Percentiles rank a stretch among this genome's conserved stretches.
These are phyloP conservation scores for Arthroderma uncinatum DNA, from an alignment of 2,329 filamentous ascomycete species.

Conservation along the genomic window DNA sequence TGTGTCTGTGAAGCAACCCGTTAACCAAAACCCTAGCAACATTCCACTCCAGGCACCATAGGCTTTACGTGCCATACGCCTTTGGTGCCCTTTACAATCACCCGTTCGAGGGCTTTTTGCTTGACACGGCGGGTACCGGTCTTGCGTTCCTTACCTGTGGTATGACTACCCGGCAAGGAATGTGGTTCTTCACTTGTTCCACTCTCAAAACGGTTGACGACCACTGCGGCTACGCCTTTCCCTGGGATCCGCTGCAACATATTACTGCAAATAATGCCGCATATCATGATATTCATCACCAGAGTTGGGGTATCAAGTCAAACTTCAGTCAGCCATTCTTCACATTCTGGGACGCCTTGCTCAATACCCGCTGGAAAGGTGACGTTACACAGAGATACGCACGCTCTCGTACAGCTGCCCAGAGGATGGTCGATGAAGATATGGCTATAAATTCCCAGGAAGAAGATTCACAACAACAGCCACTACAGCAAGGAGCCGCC, in stretches of 20 bases:
- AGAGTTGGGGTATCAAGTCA: constrained; percentile 93
- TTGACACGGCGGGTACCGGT: constrained; percentile 81
- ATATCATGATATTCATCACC: constrained; percentile 97
- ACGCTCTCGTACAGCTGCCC: constrained; percentile 43
- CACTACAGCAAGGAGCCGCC: constrained; percentile 11
- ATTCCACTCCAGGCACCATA: constrained; percentile 91
- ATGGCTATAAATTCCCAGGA: constrained; percentile 18
- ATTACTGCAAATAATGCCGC: constrained; percentile 89
- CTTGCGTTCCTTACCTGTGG: constrained; percentile 69
- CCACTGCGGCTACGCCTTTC: constrained; percentile 91
- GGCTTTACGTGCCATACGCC: constrained; percentile 93
- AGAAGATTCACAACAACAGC: constrained; percentile 13
- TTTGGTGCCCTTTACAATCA: constrained; percentile 97
- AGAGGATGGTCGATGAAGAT: constrained; percentile 46
- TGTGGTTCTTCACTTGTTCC: constrained; percentile 78
- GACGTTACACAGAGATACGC: constrained; percentile 51
- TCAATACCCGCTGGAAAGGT: constrained; percentile 71
- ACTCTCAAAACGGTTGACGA: constrained; percentile 97
- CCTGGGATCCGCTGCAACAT: constrained; percentile 86
- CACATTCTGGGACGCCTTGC: constrained; percentile 79
- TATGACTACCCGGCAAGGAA: constrained; percentile 76
- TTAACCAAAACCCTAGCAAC: constrained; percentile 44
- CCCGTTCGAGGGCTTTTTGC: constrained; percentile 81
- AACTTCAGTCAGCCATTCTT: constrained; percentile 50
- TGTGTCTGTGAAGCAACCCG: not conserved